Conservation (phyloP, 148 eudicot species). For the Euryodendron excelsum region DNA sequence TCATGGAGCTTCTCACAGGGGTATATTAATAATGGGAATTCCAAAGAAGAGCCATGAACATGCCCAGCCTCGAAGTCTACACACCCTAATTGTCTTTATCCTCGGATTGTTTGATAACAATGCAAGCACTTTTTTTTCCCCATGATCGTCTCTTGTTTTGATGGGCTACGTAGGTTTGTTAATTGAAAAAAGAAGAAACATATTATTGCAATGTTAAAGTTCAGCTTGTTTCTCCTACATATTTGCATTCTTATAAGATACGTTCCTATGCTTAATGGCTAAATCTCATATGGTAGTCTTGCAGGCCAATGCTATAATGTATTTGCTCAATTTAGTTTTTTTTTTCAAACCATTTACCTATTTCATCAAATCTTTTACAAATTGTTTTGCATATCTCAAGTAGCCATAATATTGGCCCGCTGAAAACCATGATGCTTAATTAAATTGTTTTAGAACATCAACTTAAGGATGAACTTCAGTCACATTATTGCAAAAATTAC, state of each 20-base stretch:
- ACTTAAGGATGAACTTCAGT: background rate
- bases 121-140: no score
- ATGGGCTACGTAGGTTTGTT: background rate
- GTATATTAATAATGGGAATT: no score
- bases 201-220: no score
- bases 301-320: background rate
- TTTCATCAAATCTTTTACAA: background rate
- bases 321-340: background rate
- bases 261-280: background rate
- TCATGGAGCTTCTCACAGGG: no score
- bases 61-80: no score
- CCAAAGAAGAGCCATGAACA: no score
- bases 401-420: background rate
- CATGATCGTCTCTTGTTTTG: background rate
- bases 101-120: no score
- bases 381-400: background rate
- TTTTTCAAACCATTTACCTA: background rate
- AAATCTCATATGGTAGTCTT: background rate
- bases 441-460: background rate
- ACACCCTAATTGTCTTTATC: no score
- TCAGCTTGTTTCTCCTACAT: background rate
- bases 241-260: background rate
- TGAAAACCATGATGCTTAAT: background rate
- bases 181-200: no score
- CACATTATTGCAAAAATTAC: background rate